Evolutionary conservation across 305 asterid species (phyloP).

Genomic region (Fraxinus ornus): DNA sequence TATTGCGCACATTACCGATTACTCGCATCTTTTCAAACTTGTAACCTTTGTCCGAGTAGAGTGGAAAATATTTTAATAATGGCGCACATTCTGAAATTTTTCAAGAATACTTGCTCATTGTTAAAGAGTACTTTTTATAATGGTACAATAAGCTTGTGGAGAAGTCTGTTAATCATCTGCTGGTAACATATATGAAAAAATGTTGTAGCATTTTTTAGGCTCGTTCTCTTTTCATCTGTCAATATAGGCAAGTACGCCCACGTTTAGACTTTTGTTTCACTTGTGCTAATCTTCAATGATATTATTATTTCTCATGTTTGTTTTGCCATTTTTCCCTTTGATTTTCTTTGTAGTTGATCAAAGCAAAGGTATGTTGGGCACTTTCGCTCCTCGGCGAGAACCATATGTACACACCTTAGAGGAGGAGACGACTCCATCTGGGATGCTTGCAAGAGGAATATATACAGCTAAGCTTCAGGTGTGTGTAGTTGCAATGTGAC

Average conservation of each 20-base stretch:
- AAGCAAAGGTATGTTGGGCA: conserved; percentile 76
- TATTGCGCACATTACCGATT: neutral
- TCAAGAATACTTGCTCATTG: neutral
- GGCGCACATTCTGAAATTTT: neutral
- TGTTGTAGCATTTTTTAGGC: neutral
- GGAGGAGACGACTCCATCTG: conserved; percentile 80
- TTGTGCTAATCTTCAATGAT: neutral
- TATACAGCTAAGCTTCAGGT: conserved; percentile 73
- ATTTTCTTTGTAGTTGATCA: conserved; percentile 52
- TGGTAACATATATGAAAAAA: neutral
- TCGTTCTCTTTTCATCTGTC: neutral
- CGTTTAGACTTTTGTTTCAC: neutral
- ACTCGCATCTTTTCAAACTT: neutral
- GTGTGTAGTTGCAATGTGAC: neutral
- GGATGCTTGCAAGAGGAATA: conserved; percentile 72
- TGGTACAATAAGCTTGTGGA: neutral
- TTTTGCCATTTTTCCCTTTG: neutral
- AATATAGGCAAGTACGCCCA: neutral
- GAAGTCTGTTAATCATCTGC: neutral
- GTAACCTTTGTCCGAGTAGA: neutral
- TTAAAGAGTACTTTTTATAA: neutral
- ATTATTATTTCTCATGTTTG: neutral
- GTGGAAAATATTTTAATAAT: neutral
- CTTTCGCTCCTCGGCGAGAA: conserved; percentile 70
- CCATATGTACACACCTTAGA: conserved; percentile 54